A percentile compares a stretch with the other conserved stretches of the same genome.
Evolutionary conservation across 2,329 filamentous ascomycete species (phyloP).

Genomic region (Polychaeton citri): DNA sequence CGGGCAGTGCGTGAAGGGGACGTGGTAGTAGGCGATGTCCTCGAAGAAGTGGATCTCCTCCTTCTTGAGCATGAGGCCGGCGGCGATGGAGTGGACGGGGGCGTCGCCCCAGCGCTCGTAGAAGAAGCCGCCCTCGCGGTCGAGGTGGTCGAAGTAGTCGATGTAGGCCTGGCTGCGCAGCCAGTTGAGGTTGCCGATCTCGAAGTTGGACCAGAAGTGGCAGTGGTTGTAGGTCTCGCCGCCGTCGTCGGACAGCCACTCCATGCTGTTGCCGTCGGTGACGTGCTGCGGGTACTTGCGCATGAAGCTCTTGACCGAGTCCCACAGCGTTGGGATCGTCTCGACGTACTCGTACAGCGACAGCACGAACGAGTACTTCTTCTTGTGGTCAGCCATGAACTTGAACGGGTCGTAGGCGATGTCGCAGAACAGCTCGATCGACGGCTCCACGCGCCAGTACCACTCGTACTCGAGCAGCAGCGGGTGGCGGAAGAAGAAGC

Average conservation of each 20-base stretch:
- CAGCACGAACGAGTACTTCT: conserved; percentile 96
- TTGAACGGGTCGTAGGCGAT: conserved; percentile 93
- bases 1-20: conserved; percentile 95
- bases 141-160: conserved; percentile 81
- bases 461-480: conserved; percentile 95
- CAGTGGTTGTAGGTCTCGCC: conserved; percentile 93
- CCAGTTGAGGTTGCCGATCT: conserved; percentile 90
- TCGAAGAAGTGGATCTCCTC: conserved; percentile 97
- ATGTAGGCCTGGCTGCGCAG: conserved; percentile 76
- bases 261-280: conserved; percentile 70
- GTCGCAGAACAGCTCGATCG: conserved; percentile 92
- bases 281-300: conserved; percentile 81
- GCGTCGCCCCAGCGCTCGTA: conserved; percentile 98
- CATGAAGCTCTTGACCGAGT: conserved; percentile 90
- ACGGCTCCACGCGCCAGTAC: conserved; percentile 99
- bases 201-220: conserved; percentile 99
- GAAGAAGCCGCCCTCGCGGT: conserved; percentile 91
- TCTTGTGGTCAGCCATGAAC: conserved; percentile 87
- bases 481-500: conserved; percentile 95
- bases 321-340: conserved; percentile 92
- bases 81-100: conserved; percentile 95
- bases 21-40: conserved; percentile 96
- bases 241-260: conserved; percentile 79
- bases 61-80: conserved; percentile 74
- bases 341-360: conserved; percentile 94